phyloP scores from a whole-genome alignment of 257 asterid genomes.

The Ilex aquifolium region DNA sequence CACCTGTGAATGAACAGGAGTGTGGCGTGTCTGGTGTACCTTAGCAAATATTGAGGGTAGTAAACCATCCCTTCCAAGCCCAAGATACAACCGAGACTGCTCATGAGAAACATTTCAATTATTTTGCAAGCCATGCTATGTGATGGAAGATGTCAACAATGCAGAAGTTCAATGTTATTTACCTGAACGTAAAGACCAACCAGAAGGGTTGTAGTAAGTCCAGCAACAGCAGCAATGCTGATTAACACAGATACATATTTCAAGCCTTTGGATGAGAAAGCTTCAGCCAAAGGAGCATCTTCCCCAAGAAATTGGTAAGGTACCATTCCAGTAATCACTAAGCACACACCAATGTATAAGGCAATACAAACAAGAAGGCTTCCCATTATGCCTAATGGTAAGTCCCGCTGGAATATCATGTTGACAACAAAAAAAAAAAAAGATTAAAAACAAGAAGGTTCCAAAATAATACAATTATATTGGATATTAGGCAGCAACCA shows the following conservation, averaged over 20 bases:
- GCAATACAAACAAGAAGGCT: constrained; percentile 76
- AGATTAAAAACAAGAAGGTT: constrained; percentile 1
- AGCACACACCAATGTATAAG: constrained; percentile 74
- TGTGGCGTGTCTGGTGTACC: constrained; percentile 70
- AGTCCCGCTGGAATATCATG: constrained; percentile 63
- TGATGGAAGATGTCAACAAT: constrained; percentile 5
- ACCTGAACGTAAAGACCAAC: constrained; percentile 99
- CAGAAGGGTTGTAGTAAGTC: constrained; percentile 87
- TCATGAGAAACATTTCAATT: constrained; percentile 20
- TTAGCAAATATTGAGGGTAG: constrained; percentile 69
- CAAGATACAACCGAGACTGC: constrained; percentile 93
- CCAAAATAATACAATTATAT: too few species aligned
- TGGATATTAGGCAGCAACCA: not conserved
- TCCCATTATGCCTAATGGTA: constrained; percentile 88
- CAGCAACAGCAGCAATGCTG: constrained; percentile 96
- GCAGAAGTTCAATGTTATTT: constrained; percentile 15
- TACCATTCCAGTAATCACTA: constrained; percentile 96
- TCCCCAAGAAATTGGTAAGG: constrained; percentile 77
- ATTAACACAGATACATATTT: constrained; percentile 71
- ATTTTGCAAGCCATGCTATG: constrained; percentile 8
- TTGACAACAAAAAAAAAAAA: constrained; percentile 6
- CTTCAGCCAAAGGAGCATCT: constrained; percentile 90
- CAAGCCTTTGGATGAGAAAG: constrained; percentile 76
- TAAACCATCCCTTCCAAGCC: constrained; percentile 95
- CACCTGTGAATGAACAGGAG: constrained; percentile 83